These are phyloP conservation scores for Fusarium devonianum DNA, from an alignment of 2,329 filamentous ascomycete genomes.

Conservation along the genomic window DNA sequence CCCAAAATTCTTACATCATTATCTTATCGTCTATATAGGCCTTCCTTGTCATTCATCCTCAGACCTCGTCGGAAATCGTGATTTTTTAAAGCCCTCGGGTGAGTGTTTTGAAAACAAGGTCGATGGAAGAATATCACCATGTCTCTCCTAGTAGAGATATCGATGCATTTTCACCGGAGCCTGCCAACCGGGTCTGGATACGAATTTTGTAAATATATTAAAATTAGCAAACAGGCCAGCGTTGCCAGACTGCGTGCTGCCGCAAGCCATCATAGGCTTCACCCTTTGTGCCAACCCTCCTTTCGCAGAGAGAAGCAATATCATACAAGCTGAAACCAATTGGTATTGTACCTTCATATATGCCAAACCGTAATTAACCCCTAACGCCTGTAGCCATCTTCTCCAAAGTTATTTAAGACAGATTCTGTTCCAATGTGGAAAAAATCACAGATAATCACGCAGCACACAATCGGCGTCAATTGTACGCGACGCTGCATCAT, in stretches of 20 bases:
- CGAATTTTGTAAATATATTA: conserved; percentile 21
- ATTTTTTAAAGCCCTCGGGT: no score
- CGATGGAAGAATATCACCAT: neutral
- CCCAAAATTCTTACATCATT: conserved; percentile 8
- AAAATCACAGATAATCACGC: neutral
- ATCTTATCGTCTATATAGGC: neutral
- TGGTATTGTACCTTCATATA: conserved; percentile 4
- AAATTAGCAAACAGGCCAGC: neutral
- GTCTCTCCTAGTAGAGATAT: neutral
- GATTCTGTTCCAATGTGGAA: neutral
- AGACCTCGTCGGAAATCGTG: neutral
- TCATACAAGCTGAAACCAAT: neutral
- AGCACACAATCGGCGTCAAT: conserved; percentile 1
- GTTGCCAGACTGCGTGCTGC: conserved; percentile 12
- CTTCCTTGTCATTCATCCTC: neutral
- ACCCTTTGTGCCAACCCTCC: neutral
- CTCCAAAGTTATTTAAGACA: neutral
- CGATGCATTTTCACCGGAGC: neutral
- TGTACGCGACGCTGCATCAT: neutral
- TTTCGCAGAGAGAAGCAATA: neutral
- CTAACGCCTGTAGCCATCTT: conserved; percentile 11
- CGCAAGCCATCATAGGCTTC: neutral
- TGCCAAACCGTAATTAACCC: no score
- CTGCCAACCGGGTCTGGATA: neutral
- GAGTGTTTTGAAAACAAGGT: no score